These are phyloP conservation scores for Wickerhamiella azyma DNA, from an alignment of 805 yeast species.

Conservation along the genomic window DNA sequence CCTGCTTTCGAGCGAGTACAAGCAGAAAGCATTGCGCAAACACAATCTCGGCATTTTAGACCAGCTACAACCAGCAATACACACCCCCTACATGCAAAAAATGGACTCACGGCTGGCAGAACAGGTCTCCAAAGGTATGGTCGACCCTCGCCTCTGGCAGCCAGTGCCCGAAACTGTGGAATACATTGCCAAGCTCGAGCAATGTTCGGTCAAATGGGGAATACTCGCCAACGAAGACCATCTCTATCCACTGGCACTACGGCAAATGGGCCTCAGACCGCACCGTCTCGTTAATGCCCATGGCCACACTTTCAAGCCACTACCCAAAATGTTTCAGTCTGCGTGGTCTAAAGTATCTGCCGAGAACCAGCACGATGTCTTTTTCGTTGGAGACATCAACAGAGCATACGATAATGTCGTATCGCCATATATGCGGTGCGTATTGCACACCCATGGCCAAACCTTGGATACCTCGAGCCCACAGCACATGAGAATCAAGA, in stretches of 20 bases:
- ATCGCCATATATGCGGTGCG: constrained; percentile 8
- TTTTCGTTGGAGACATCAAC: constrained; percentile 18
- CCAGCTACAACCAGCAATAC: background rate
- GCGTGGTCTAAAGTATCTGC: constrained; percentile 16
- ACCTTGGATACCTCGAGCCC: background rate
- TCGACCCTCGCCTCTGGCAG: constrained; percentile 12
- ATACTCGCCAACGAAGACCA: constrained; percentile 21
- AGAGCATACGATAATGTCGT: constrained; percentile 16
- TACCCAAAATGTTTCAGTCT: constrained; percentile 16
- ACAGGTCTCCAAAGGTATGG: constrained; percentile 1
- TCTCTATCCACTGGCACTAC: constrained; percentile 14
- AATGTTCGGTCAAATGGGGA: constrained; percentile 19
- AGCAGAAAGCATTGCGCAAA: constrained; percentile 10
- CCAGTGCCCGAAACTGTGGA: constrained; percentile 12
- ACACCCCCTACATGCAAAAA: background rate
- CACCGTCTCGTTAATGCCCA: constrained; percentile 8
- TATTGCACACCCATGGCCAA: constrained; percentile 5
- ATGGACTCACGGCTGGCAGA: background rate
- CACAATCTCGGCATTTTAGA: constrained; percentile 13
- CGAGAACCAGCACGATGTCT: constrained; percentile 11
- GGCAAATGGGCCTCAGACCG: constrained; percentile 11
- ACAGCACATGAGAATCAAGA: background rate
- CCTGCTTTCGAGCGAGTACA: background rate
- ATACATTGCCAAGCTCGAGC: constrained; percentile 11
- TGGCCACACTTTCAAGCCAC: constrained; percentile 18